Base-by-base conservation (phyloP, 306 rosid species). In the Medicago arabica region DNA sequence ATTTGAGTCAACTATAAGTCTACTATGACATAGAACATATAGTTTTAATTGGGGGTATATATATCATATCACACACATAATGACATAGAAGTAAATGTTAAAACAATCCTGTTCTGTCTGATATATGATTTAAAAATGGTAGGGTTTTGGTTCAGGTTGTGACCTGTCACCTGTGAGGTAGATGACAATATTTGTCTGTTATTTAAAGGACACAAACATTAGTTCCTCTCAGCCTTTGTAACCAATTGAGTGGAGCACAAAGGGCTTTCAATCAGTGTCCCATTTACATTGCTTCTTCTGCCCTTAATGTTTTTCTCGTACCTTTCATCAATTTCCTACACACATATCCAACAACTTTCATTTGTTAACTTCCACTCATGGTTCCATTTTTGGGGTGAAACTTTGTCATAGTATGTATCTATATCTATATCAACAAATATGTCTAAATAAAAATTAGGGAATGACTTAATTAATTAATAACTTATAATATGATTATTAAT, bases 161-260 rank as follows among this genome's bases (percentile, higher is more conserved):
- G 66, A 66, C 40, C 74, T 57, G 78, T 67, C 49, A 39, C 67
- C 67, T 60, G 41, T 64, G 70, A 54, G 66, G 77, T n/a, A 71
- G 46, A 59, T 63, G 85, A 83, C 84, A 77, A 58, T 16, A 43
- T 31, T 73, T 89, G 90, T 83, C 75, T 75, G 73, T 72, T 9
- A 69, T 69, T 78, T 75, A 67, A 13, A 75, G 80, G 87, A 83
- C 91, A 87, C 67, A 61, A 62, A 72, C 9, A 70, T 81, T 69
- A 75, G 75, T 83, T 75, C 57, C 80, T 77, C 78, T 67, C 83
- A 86, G 85, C 67, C 77, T 64, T 71, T 83, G 89, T 79, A 53
- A 62, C 81, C 88, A 80, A 81, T 81, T 60, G 15, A 85, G 72
- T 84, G 82, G 74, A 62, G 82, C 92, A 85, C 69, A 70, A 76